Evolutionary conservation across 2,329 filamentous ascomycete genomes (phyloP).

Genomic region (Curvularia sp.): DNA sequence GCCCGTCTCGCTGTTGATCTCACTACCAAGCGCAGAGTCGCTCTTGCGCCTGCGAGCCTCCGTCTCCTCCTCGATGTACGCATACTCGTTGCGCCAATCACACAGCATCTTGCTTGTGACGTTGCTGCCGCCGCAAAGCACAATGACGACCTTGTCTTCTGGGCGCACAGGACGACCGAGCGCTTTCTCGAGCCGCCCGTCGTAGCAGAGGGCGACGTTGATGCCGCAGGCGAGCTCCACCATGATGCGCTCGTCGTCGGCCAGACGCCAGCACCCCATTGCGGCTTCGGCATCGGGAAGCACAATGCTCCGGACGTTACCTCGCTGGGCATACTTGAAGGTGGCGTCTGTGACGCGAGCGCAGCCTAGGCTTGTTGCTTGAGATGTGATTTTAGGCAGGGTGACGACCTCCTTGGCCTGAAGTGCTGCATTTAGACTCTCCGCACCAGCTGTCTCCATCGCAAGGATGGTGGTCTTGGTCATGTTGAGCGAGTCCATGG

Average conservation of each 20-base stretch:
- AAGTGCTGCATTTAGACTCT: constrained; percentile 71
- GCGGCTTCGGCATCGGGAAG: constrained; percentile 80
- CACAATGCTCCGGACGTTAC: constrained; percentile 66
- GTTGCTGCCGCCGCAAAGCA: constrained; percentile 77
- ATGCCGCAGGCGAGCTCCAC: constrained; percentile 89
- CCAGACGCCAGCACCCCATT: constrained; percentile 75
- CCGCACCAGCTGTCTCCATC: constrained; percentile 77
- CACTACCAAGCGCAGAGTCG: constrained; percentile 29
- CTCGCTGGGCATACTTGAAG: constrained; percentile 67
- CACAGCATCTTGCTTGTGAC: constrained; percentile 60
- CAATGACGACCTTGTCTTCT: constrained; percentile 77
- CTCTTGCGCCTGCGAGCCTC: constrained; percentile 23
- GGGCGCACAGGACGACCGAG: constrained; percentile 68
- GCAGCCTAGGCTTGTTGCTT: constrained; percentile 78
- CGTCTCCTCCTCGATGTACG: constrained; percentile 30
- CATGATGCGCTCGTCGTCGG: constrained; percentile 80
- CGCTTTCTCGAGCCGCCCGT: constrained; percentile 65
- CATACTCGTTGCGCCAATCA: constrained; percentile 56
- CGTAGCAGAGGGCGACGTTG: constrained; percentile 73
- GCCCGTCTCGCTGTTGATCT: constrained; percentile 23
- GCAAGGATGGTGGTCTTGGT: constrained; percentile 64
- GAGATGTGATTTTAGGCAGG: constrained; percentile 74
- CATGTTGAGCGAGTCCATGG: constrained; percentile 61
- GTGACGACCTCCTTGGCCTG: constrained; percentile 64
- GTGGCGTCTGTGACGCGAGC: constrained; percentile 71